Evolutionary conservation across 2,329 filamentous ascomycete genomes (phyloP).

Genomic region (Colletotrichum musae): DNA sequence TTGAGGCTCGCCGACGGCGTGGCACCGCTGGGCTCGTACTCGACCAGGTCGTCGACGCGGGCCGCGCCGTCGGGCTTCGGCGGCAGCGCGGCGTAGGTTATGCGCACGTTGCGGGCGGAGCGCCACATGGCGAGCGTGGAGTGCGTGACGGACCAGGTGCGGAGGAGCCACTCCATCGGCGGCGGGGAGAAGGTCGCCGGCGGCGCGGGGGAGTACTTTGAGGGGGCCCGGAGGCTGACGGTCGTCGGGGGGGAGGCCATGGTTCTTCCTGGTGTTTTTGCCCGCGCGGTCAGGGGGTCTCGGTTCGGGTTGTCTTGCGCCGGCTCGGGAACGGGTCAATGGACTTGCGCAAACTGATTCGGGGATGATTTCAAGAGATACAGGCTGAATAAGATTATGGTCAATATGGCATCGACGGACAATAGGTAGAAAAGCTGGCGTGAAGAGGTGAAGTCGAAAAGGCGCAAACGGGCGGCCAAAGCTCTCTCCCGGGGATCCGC

Average conservation of each 20-base stretch:
- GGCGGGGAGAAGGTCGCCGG: slow-evolving; percentile 57
- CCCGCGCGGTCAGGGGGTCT: no score
- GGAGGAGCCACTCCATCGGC: slow-evolving; percentile 70
- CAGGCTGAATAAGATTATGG: not conserved
- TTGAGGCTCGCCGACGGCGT: slow-evolving; percentile 61
- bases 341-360: not conserved
- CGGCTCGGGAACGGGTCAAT: not conserved
- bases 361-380: no score
- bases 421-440: not conserved
- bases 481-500: slow-evolving; percentile 27
- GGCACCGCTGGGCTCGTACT: slow-evolving; percentile 71
- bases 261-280: not conserved
- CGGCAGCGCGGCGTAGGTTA: slow-evolving; percentile 77
- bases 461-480: slow-evolving; percentile 54
- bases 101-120: slow-evolving; percentile 82
- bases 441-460: slow-evolving; percentile 6
- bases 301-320: no score
- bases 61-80: slow-evolving; percentile 54
- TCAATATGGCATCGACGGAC: not conserved
- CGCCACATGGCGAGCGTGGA: slow-evolving; percentile 87
- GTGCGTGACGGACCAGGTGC: slow-evolving; percentile 82
- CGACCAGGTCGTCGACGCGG: slow-evolving; percentile 80
- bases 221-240: slow-evolving; percentile 54
- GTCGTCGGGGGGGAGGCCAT: slow-evolving; percentile 38
- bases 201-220: slow-evolving; percentile 59